Conservation (phyloP, 2,329 filamentous ascomycete species). For the Xylariaceae sp. region DNA sequence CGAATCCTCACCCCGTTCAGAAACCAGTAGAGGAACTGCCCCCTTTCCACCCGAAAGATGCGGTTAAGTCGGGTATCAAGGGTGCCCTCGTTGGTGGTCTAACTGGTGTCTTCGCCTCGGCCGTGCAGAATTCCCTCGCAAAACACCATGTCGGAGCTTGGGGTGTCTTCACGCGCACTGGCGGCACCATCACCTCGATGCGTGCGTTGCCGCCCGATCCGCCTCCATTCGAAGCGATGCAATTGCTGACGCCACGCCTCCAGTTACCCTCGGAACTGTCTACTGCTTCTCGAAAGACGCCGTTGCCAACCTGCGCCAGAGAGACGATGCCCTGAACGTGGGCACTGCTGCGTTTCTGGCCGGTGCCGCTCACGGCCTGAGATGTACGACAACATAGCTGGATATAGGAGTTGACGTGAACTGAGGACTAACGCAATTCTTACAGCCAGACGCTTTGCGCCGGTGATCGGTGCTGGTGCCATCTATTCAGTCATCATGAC, state of each 20-base stretch:
- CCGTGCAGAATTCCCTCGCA: conserved; percentile 79
- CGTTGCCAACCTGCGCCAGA: conserved; percentile 78
- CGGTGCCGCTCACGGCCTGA: conserved; percentile 66
- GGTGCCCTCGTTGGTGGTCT: conserved; percentile 60
- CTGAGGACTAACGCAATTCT: conserved; percentile 14
- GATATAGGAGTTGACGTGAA: not conserved
- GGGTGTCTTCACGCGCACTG: conserved; percentile 74
- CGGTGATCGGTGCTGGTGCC: conserved; percentile 58
- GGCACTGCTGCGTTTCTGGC: conserved; percentile 71
- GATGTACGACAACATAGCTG: conserved; percentile 51
- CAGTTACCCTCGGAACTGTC: conserved; percentile 67
- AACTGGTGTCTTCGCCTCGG: conserved; percentile 66
- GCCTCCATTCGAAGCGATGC: not conserved
- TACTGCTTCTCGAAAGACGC: conserved; percentile 74
- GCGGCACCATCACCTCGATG: conserved; percentile 64
- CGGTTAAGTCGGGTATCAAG: conserved; percentile 61
- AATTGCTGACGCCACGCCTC: conserved; percentile 15
- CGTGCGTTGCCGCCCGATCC: conserved; percentile 29
- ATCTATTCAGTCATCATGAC: conserved; percentile 50
- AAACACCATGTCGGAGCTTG: conserved; percentile 76
- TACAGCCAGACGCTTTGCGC: conserved; percentile 56
- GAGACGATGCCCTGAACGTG: conserved; percentile 72
- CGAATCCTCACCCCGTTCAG: conserved; percentile 30
- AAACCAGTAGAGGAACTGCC: conserved; percentile 34
- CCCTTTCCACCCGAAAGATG: conserved; percentile 67